Conservation (phyloP, 148 eudicot genomes). For the Rhododendron griersonianum region DNA sequence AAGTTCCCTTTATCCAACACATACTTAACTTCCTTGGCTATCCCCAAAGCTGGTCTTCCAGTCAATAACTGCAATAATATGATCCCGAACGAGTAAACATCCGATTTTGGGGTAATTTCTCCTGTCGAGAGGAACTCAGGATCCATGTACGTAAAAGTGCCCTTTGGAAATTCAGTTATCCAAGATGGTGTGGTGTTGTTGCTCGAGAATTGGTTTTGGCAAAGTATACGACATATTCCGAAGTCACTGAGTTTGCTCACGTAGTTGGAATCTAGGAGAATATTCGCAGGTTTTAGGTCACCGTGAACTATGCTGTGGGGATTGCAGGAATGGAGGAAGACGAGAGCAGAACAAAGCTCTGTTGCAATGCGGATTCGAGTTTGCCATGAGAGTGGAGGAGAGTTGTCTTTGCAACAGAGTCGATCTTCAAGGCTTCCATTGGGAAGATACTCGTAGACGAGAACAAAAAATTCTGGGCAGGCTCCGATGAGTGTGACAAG, state of each 20-base stretch:
- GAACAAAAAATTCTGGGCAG: constrained; percentile 65
- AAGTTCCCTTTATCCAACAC: constrained; percentile 60
- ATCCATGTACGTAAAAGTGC: constrained; percentile 69
- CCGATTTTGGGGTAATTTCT: constrained; percentile 73
- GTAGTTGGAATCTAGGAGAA: constrained; percentile 59
- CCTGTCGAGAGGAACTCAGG: constrained; percentile 67
- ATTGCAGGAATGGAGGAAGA: constrained; percentile 67
- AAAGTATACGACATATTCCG: constrained; percentile 55
- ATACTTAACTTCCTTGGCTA: constrained; percentile 56
- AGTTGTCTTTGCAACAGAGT: constrained; percentile 62
- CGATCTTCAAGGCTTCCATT: constrained; percentile 96
- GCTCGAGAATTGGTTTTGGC: constrained; percentile 32
- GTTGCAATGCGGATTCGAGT: constrained; percentile 72
- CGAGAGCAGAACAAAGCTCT: constrained; percentile 77
- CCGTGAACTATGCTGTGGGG: constrained; percentile 65
- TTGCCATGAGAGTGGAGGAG: constrained; percentile 81
- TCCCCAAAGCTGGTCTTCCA: constrained; percentile 60
- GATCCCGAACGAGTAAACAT: constrained; percentile 80
- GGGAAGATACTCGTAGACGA: constrained; percentile 75
- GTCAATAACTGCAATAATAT: constrained; percentile 65
- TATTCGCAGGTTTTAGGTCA: constrained; percentile 67
- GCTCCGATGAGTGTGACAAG: constrained; percentile 78
- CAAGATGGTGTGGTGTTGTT: constrained; percentile 33
- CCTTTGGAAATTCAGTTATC: constrained; percentile 50
- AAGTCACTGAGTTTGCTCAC: constrained; percentile 75